Evolutionary conservation across 257 asterid species (phyloP).

Genomic region (Solanum appendiculatum): DNA sequence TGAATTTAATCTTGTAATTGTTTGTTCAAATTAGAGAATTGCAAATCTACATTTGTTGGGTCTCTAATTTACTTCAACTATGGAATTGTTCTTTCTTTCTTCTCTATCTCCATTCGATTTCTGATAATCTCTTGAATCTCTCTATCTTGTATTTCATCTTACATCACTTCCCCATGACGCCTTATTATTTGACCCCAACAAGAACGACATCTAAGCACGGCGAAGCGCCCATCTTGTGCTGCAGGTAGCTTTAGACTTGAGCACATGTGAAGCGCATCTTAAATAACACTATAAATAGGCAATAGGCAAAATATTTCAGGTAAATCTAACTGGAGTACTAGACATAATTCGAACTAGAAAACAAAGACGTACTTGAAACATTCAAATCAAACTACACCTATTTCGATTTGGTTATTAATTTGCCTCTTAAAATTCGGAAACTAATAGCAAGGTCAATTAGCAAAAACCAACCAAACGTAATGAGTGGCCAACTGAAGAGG

Average conservation of each 20-base stretch:
- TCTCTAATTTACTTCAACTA: neutral
- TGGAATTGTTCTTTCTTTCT: neutral
- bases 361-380: neutral
- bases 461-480: neutral
- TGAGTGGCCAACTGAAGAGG: neutral
- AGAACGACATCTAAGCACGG: neutral
- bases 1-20: neutral
- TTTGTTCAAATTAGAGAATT: neutral
- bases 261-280: neutral
- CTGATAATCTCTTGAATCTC: neutral
- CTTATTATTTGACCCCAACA: neutral
- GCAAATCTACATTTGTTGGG: neutral
- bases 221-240: neutral
- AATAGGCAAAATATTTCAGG: neutral
- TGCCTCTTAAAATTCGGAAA: neutral
- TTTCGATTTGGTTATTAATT: neutral
- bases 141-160: neutral
- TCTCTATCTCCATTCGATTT: neutral
- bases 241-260: neutral
- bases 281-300: neutral
- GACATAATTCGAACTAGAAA: neutral
- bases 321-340: neutral
- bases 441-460: neutral
- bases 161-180: neutral
- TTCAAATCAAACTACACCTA: neutral